Evolutionary conservation across 768 basidiomycete genomes (phyloP).

Genomic region (Rhizopogon roseolus): DNA sequence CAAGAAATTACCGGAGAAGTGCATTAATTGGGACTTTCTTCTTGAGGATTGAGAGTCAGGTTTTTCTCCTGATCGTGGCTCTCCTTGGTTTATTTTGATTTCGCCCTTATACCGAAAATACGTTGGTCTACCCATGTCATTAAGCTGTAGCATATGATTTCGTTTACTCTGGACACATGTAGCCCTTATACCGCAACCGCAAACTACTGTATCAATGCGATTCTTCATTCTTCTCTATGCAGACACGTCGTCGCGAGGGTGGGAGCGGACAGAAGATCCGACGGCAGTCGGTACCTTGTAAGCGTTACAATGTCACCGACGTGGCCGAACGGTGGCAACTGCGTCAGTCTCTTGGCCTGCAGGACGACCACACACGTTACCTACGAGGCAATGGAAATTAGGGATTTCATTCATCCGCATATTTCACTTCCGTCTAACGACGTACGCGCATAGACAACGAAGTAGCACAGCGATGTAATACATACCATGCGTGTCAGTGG

Average conservation of each 20-base stretch:
- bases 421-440: too few species aligned
- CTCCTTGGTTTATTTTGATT: slow-evolving; percentile 9
- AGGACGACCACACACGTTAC: background rate
- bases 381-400: background rate
- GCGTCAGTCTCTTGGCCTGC: too few species aligned
- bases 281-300: too few species aligned
- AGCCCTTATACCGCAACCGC: background rate
- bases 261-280: too few species aligned
- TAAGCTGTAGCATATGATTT: slow-evolving; percentile 4
- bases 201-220: background rate
- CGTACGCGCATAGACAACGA: too few species aligned
- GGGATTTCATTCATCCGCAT: background rate
- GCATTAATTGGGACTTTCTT: slow-evolving; percentile 77
- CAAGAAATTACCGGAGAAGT: slow-evolving; percentile 45
- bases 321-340: background rate
- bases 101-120: background rate
- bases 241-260: too few species aligned
- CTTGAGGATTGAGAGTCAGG: slow-evolving; percentile 50
- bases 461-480: too few species aligned
- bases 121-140: background rate
- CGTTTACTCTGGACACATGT: slow-evolving; percentile 6
- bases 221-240: background rate
- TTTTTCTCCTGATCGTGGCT: background rate
- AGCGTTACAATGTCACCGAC: too few species aligned
- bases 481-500: too few species aligned